phyloP scores from a whole-genome alignment of 208 protist genomes.

The Naegleria fowleri region DNA sequence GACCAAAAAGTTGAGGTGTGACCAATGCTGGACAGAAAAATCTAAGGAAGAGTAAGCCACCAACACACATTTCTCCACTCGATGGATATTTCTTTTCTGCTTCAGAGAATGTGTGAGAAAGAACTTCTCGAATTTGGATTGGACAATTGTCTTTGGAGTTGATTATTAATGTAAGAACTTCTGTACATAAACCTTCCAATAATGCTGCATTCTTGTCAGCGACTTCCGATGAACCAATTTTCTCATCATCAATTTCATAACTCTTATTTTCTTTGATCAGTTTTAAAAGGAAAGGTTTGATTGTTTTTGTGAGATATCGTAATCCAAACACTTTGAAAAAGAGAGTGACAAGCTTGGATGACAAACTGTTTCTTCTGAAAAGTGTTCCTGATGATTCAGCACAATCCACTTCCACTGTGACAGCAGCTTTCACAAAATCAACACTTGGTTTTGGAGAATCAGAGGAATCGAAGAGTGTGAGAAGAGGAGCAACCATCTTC shows the following conservation, averaged over 20 bases:
- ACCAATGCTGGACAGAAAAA: slow-evolving; percentile 11
- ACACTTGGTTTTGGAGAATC: not conserved
- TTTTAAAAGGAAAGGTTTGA: not conserved
- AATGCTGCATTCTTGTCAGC: slow-evolving; percentile 1
- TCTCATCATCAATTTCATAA: slow-evolving; percentile 13
- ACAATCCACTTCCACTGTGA: not conserved
- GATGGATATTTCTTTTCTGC: not conserved
- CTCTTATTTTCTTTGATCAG: slow-evolving; percentile 8
- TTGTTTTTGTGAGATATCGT: not conserved
- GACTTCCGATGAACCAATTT: not conserved
- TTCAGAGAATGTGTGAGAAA: not conserved
- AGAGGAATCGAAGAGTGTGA: not conserved
- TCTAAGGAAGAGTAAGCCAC: not conserved
- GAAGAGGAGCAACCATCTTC: slow-evolving; percentile 5
- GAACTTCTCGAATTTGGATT: not conserved
- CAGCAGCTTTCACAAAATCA: not conserved
- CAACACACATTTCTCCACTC: slow-evolving; percentile 17
- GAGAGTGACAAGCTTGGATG: not conserved
- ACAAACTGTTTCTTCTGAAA: slow-evolving; percentile 7
- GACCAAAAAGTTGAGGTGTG: slow-evolving; percentile 6
- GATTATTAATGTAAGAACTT: not conserved
- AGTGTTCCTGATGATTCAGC: not conserved
- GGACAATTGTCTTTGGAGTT: not conserved
- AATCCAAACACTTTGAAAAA: slow-evolving; percentile 17
- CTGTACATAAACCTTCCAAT: not conserved